Percentiles rank a stretch among this genome's conserved stretches.
phyloP scores from a whole-genome alignment of 2,329 filamentous ascomycete genomes.

The Pseudogymnoascus sp. region DNA sequence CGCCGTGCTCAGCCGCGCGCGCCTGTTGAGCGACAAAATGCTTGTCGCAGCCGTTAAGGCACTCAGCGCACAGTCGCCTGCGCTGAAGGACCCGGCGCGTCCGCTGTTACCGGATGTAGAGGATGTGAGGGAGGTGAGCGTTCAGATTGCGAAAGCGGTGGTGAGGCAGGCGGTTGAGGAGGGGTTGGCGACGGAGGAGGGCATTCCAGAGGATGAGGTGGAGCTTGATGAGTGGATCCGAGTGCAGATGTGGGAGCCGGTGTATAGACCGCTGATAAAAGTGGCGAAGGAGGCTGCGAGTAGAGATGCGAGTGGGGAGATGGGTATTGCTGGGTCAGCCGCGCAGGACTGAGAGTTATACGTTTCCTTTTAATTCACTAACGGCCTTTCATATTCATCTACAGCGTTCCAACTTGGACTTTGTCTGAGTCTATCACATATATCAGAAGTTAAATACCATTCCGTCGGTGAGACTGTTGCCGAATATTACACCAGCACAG shows the following conservation, averaged over 20 bases:
- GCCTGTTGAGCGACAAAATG: constrained; percentile 64
- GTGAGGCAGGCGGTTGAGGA: constrained; percentile 64
- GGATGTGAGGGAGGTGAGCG: constrained; percentile 65
- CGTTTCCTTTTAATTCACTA: too few relatives aligned
- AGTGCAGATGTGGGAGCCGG: constrained; percentile 72
- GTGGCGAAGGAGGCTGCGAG: constrained; percentile 45
- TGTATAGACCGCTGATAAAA: constrained; percentile 54
- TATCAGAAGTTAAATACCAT: not conserved
- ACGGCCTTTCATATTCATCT: too few relatives aligned
- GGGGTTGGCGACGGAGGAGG: constrained; percentile 53
- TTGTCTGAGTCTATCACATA: not conserved
- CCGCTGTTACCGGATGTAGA: constrained; percentile 70
- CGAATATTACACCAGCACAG: not conserved
- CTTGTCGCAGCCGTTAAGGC: constrained; percentile 71
- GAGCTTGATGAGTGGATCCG: constrained; percentile 49
- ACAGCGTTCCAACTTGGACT: not conserved
- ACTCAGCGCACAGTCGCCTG: constrained; percentile 62
- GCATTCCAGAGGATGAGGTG: constrained; percentile 46
- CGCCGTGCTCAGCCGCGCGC: constrained; percentile 59
- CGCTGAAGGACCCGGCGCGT: constrained; percentile 52
- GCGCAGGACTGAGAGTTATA: not conserved
- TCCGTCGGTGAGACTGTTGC: not conserved
- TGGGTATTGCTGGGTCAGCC: constrained; percentile 34
- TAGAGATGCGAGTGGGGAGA: constrained; percentile 50
- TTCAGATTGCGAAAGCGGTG: constrained; percentile 66